phyloP scores from a whole-genome alignment of 2,329 filamentous ascomycete species.

The Aspergillus neotritici region DNA sequence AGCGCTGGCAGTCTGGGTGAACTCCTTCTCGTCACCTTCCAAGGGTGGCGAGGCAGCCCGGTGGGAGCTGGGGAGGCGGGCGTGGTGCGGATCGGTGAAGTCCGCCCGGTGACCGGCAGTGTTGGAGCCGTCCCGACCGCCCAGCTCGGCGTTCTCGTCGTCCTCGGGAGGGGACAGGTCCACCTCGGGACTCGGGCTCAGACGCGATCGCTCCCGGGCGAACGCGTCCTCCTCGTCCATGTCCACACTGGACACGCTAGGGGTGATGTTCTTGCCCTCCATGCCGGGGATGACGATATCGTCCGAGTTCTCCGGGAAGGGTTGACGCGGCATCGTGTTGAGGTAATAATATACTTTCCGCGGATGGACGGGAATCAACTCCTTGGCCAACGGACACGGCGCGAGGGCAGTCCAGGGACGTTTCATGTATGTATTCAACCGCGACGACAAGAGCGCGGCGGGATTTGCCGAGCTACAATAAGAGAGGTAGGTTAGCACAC shows the following conservation, averaged over 20 bases:
- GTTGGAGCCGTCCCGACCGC: slow-evolving; percentile 56
- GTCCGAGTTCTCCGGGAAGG: slow-evolving; percentile 63
- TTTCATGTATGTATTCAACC: slow-evolving; percentile 83
- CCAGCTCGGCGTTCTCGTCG: slow-evolving; percentile 54
- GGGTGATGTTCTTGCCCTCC: slow-evolving; percentile 65
- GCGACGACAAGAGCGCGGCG: slow-evolving; percentile 88
- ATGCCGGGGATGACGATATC: slow-evolving; percentile 46
- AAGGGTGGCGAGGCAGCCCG: slow-evolving; percentile 80
- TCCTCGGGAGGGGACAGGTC: slow-evolving; percentile 86
- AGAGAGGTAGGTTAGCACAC: slow-evolving; percentile 20
- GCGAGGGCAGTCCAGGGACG: slow-evolving; percentile 71
- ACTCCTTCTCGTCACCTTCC: slow-evolving; percentile 92
- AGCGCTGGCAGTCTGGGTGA: slow-evolving; percentile 87
- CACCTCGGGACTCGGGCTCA: slow-evolving; percentile 88
- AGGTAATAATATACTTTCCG: slow-evolving; percentile 96
- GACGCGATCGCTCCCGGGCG: slow-evolving; percentile 53
- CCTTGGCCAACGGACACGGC: slow-evolving; percentile 86
- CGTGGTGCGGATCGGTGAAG: slow-evolving; percentile 55
- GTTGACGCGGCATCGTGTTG: slow-evolving; percentile 77
- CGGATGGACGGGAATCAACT: slow-evolving; percentile 85
- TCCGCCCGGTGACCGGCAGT: slow-evolving; percentile 41
- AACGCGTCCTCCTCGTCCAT: slow-evolving; percentile 66
- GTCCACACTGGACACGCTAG: slow-evolving; percentile 69
- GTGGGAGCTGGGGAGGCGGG: slow-evolving; percentile 56
- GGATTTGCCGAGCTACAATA: slow-evolving; percentile 80